Conservation (phyloP, 2,329 filamentous ascomycete species). For the Talaromyces marneffei region DNA sequence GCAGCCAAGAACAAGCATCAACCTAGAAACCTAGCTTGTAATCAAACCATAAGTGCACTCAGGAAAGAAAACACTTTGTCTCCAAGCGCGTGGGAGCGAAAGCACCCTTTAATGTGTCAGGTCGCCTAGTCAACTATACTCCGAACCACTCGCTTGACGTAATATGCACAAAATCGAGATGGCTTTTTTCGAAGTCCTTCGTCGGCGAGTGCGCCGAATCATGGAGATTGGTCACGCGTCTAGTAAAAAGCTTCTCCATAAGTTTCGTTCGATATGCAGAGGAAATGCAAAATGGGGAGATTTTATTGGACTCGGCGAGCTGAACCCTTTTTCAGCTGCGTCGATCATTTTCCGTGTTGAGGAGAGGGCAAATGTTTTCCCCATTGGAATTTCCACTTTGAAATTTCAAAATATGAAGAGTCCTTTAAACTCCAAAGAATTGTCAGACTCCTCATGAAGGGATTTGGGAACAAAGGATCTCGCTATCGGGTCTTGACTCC, state of each 20-base stretch:
- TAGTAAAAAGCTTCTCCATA: neutral
- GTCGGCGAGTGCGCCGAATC: neutral
- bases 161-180: neutral
- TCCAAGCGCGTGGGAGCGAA: neutral
- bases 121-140: neutral
- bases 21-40: too few relatives aligned
- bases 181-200: neutral
- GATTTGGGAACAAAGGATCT: neutral
- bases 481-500: neutral
- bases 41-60: neutral
- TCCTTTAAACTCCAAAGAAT: neutral
- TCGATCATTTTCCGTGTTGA: neutral
- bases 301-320: neutral
- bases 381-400: neutral
- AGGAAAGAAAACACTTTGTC: neutral
- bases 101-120: neutral
- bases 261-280: neutral
- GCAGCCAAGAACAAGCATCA: neutral
- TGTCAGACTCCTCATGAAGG: neutral
- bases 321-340: neutral
- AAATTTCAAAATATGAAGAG: neutral
- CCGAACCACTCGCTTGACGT: neutral
- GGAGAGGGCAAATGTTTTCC: neutral
- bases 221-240: neutral
- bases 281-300: neutral